Conservation (phyloP, 108 stramenopile genomes). For the Cyclotella choctawhatcheeana region DNA sequence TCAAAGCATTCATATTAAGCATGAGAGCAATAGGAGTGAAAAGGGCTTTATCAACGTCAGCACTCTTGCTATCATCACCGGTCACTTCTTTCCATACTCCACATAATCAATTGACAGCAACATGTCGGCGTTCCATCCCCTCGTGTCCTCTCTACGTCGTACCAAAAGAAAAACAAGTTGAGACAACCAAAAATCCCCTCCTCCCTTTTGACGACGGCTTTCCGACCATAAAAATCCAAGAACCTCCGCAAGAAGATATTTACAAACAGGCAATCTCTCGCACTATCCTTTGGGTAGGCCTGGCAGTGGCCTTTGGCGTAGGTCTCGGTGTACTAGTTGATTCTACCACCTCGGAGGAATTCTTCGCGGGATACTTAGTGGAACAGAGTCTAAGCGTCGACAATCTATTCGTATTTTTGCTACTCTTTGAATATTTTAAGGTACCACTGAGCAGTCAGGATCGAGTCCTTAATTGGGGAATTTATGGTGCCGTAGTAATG, state of each 20-base stretch:
- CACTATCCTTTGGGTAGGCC: constrained; percentile 74
- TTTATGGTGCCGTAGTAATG: constrained; percentile 89
- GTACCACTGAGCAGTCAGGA: constrained; percentile 77
- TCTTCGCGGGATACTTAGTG: constrained; percentile 88
- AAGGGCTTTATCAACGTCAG: not conserved
- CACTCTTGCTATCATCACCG: not conserved
- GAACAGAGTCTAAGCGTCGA: constrained; percentile 90
- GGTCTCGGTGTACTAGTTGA: constrained; percentile 45
- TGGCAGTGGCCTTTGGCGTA: constrained; percentile 68
- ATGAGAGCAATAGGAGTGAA: not conserved
- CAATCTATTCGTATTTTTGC: constrained; percentile 91
- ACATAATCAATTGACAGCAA: not conserved
- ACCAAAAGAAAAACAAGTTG: constrained; percentile 7
- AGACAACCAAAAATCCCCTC: not conserved
- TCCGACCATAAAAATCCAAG: constrained; percentile 36
- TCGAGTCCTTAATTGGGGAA: constrained; percentile 87
- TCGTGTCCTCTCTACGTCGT: not conserved
- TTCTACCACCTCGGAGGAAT: constrained; percentile 67
- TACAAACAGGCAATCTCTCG: constrained; percentile 72
- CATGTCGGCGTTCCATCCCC: not conserved
- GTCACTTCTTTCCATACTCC: constrained; percentile 1
- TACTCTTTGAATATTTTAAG: constrained; percentile 90
- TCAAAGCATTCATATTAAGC: not conserved
- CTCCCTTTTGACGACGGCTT: constrained; percentile 9
- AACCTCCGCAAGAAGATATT: constrained; percentile 37